Evolutionary conservation across 768 basidiomycete species (phyloP).

Genomic region (Pleurotus pulmonarius): DNA sequence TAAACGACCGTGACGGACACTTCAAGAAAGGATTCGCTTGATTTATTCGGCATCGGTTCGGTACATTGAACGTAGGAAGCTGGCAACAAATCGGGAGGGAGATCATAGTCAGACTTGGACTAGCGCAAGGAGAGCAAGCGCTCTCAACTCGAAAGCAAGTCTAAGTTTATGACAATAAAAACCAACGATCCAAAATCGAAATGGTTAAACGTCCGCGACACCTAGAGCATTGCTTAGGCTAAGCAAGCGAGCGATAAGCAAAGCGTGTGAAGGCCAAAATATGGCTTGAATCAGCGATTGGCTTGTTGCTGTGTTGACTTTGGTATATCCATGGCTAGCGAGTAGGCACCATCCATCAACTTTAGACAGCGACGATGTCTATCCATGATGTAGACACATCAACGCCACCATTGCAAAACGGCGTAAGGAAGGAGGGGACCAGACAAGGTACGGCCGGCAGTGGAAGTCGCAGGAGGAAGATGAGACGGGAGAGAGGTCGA

Average conservation of each 20-base stretch:
- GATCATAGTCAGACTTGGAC: neutral
- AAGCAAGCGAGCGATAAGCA: no score
- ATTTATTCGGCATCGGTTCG: neutral
- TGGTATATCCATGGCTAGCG: no score
- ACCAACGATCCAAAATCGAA: no score
- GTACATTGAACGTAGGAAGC: neutral
- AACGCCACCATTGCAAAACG: neutral
- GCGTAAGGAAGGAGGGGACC: neutral
- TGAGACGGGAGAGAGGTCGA: neutral
- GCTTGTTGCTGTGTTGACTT: no score
- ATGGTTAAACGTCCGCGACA: no score
- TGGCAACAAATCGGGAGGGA: neutral
- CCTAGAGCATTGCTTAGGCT: no score
- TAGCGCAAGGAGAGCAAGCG: neutral
- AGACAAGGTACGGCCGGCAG: conserved; percentile 1
- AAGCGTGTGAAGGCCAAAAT: no score
- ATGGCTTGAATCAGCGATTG: no score
- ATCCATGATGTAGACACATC: neutral
- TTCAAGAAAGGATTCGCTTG: neutral
- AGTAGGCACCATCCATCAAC: neutral
- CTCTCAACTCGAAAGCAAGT: no score
- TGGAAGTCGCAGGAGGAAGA: neutral
- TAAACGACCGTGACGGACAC: neutral
- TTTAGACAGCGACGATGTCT: neutral
- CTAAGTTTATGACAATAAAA: no score